Evolutionary conservation across 805 yeast species (phyloP).

Genomic region (Kodamaea kakaduensis): DNA sequence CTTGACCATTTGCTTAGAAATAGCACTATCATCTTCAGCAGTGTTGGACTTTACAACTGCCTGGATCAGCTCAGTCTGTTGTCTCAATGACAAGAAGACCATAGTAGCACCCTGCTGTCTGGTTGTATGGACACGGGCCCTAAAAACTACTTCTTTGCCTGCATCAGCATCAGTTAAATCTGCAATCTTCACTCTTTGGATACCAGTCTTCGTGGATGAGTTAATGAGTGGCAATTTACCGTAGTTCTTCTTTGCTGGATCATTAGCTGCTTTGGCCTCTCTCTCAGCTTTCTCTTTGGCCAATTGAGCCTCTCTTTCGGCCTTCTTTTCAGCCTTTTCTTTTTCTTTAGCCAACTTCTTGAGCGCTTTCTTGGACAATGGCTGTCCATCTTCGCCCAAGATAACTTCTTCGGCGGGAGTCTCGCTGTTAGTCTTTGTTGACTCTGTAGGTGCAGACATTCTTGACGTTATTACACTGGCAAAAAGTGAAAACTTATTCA

Average conservation of each 20-base stretch:
- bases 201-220: slow-evolving; percentile 65
- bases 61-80: slow-evolving; percentile 79
- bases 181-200: slow-evolving; percentile 54
- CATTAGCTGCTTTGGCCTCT: slow-evolving; percentile 65
- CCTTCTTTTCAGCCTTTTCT: slow-evolving; percentile 90
- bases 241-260: slow-evolving; percentile 81
- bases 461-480: not conserved
- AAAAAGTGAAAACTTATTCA: slow-evolving; percentile 1
- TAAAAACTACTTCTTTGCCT: slow-evolving; percentile 74
- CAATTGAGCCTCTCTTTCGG: slow-evolving; percentile 83
- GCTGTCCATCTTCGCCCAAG: slow-evolving; percentile 74
- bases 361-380: slow-evolving; percentile 87
- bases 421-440: slow-evolving; percentile 10
- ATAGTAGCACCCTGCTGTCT: slow-evolving; percentile 96
- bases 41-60: slow-evolving; percentile 76
- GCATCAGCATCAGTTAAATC: slow-evolving; percentile 58
- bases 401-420: slow-evolving; percentile 23
- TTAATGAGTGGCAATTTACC: slow-evolving; percentile 88
- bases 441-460: slow-evolving; percentile 26
- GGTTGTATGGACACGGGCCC: slow-evolving; percentile 91
- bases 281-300: slow-evolving; percentile 84
- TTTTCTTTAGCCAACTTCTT: slow-evolving; percentile 91
- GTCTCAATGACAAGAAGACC: slow-evolving; percentile 88
- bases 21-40: slow-evolving; percentile 42
- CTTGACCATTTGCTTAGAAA: slow-evolving; percentile 94